A percentile compares a stretch with the other conserved stretches of the same genome.
These are phyloP conservation scores for Sparassis latifolia DNA, from an alignment of 1,284 basidiomycete genomes.

Conservation along the genomic window DNA sequence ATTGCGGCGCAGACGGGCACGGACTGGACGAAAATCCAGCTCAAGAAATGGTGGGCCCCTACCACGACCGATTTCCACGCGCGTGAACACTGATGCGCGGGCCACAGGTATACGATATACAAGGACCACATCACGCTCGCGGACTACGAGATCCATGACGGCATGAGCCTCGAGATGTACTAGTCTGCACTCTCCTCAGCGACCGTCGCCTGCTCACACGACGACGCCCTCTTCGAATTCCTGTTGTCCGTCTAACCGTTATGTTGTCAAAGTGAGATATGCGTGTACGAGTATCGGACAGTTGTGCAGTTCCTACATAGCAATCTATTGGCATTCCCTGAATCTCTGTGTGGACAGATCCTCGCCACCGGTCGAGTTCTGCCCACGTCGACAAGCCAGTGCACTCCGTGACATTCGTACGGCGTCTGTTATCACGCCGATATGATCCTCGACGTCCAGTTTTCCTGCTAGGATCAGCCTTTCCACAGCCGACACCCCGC, in stretches of 20 bases:
- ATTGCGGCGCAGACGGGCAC: conserved; percentile 97
- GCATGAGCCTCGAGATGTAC: conserved; percentile 94
- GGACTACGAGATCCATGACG: conserved; percentile 94
- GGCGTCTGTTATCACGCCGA: too few relatives aligned
- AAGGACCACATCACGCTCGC: conserved; percentile 92
- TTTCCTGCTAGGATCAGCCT: conserved; percentile 5
- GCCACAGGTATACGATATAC: conserved; percentile 81
- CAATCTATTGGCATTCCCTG: too few relatives aligned
- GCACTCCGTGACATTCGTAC: too few relatives aligned
- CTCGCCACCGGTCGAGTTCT: too few relatives aligned
- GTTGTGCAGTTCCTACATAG: too few relatives aligned
- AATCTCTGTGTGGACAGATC: too few relatives aligned
- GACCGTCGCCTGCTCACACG: neutral
- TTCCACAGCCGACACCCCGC: conserved; percentile 29
- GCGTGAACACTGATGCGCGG: neutral
- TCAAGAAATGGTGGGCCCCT: conserved; percentile 88
- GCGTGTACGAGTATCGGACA: too few relatives aligned
- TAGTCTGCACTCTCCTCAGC: conserved; percentile 23
- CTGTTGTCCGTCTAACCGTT: neutral
- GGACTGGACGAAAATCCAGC: conserved; percentile 75
- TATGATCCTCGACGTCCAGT: too few relatives aligned
- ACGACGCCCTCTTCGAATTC: too few relatives aligned
- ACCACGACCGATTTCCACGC: neutral
- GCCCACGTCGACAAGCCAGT: too few relatives aligned
- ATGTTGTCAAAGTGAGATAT: neutral